Base-by-base conservation (phyloP, 495 filamentous ascomycete species). In the Cetradonia linearis region DNA sequence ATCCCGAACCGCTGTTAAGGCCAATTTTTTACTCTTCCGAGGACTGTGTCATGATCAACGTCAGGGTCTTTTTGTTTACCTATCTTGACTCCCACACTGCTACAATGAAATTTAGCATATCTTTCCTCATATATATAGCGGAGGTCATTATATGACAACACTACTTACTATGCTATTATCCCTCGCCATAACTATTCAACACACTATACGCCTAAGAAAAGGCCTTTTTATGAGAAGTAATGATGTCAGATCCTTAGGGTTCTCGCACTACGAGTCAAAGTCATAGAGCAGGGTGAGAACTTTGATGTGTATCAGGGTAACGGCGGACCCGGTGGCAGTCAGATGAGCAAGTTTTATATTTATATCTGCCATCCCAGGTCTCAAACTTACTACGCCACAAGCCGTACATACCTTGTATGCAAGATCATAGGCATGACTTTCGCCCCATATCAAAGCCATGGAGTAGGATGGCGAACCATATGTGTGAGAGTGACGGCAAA, bases 1-100 rank as follows among this genome's bases (percentile, higher is more conserved):
- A 5, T 37, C 30, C 56, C 56, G 56, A 48, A 46, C 42, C 40
- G 42, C 50, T 37, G 56, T 46, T 31, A 58, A 20, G 48, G 47
- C 56, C 31, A 34, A 23, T 36, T 20, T 10, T 23, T 23, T 46
- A 46, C n/a, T 46, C 42, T 46, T 25, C 42, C 42, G 42, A 46
- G 25, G n/a, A 20, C 42, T 46, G 5, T 25, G 20, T 23, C 20
- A 46, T 13, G n/a, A 20, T 10, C 42, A 46, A 23, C 1, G n/a
- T 44, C n/a, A 44, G n/a, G 38, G 16, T n/a, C n/a, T 14, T n/a
- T 42, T 42, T 7, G 38, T 7, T 42, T 42, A 42, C n/a, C 16
- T 42, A 42, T 7, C 5, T 42, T 18, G 38, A 14, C 18, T n/a
- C 2, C 38, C n/a, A n/a, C n/a, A n/a, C n/a, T n/a, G n/a, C n/a